Evolutionary conservation across 2,329 filamentous ascomycete species (phyloP), one percentile per base, ranked within the genome.

Genomic region (Atkinsonella hypoxylon): DNA sequence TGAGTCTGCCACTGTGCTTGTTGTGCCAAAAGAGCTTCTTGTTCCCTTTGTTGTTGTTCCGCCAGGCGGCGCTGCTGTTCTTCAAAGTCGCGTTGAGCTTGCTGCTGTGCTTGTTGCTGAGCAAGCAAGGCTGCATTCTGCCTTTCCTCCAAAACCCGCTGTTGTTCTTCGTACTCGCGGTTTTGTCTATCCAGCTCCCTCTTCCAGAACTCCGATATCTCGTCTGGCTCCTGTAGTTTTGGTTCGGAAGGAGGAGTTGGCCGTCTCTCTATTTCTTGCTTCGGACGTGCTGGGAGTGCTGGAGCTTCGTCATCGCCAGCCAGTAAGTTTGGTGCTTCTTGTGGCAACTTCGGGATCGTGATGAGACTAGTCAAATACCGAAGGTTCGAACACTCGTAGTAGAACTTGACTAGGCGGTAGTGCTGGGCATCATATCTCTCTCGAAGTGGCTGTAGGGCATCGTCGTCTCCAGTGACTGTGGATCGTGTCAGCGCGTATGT

Each of bases 161-260:
- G 93, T 67, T 98, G 91, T 45, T 90, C 89, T 63, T 94, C 93
- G 62, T 94, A 98, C 65, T 95, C 89, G 58, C 89, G 83, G 65
- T 97, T 94, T 66, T 96, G 89, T 34, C 89, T 80, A 57, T 86
- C 85, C 54, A 95, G 80, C 66, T 97, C 90, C 58, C 82, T 87
- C 70, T 94, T 94, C 93, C 93, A 98, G 67, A 98, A 98, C 61
- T 98, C 93, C 48, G 88, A 88, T 63, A 98, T 97, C 46, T 95
- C 89, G 62, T 93, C 90, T 0, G 91, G 91, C 60, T 96, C 93
- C 4, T 89, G 82, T 0, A 79, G 72, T 59, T 83, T 83, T 7
- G 81, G 77, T 46, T 78, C 74, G 10, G 80, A 79, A 1, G 85
- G 80, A 1, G 89, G 86, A 1, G 84, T 82, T 1, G 87, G 83